Percentiles rank a stretch among this genome's conserved stretches.
Evolutionary conservation across 2,329 filamentous ascomycete species (phyloP).

Genomic region (Thielaviopsis euricoi): DNA sequence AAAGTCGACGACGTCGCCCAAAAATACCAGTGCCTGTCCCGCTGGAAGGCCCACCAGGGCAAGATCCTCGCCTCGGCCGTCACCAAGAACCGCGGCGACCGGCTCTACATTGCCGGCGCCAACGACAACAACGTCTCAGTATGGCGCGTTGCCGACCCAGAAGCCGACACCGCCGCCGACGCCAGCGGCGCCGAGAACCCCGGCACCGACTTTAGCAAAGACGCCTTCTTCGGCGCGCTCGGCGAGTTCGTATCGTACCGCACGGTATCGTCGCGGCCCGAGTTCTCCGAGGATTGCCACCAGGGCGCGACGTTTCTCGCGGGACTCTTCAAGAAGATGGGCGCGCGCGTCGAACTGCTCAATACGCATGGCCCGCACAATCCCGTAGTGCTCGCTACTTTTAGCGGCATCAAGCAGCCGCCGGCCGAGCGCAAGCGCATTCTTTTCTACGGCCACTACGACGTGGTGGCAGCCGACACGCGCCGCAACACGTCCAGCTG

Average conservation of each 20-base stretch:
- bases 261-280: constrained; percentile 73
- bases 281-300: constrained; percentile 81
- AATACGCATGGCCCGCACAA: constrained; percentile 66
- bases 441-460: constrained; percentile 95
- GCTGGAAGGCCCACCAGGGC: constrained; percentile 72
- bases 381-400: constrained; percentile 83
- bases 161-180: constrained; percentile 18
- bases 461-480: constrained; percentile 81
- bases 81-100: constrained; percentile 49
- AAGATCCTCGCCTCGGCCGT: constrained; percentile 75
- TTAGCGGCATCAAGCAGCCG: constrained; percentile 56
- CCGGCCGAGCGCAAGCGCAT: constrained; percentile 62
- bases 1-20: constrained; percentile 42
- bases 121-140: constrained; percentile 82
- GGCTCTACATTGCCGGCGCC: constrained; percentile 86
- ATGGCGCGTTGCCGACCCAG: constrained; percentile 54
- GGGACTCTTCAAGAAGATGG: constrained; percentile 79
- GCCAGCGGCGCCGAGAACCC: constrained; percentile 21
- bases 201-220: constrained; percentile 15
- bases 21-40: constrained; percentile 63
- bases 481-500: constrained; percentile 54
- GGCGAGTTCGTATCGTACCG: constrained; percentile 81
- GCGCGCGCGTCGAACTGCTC: constrained; percentile 80
- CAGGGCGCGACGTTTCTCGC: constrained; percentile 83
- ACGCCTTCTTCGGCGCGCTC: constrained; percentile 52